Conservation (phyloP, 2,329 filamentous ascomycete species). For the Cercospora sesami region DNA sequence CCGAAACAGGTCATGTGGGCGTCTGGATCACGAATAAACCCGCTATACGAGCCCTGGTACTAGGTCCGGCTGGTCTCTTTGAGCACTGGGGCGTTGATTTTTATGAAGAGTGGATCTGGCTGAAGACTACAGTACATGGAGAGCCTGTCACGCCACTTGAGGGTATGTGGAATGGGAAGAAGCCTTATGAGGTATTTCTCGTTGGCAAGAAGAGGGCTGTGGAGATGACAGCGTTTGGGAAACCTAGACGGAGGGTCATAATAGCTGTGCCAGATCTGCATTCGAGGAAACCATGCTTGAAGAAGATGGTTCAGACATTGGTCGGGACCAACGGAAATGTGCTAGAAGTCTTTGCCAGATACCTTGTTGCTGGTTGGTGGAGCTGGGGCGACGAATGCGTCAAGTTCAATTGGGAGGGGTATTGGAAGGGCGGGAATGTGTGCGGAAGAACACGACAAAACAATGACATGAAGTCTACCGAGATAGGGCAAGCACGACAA, state of each 20-base stretch:
- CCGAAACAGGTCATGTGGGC: conserved; percentile 60
- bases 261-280: conserved; percentile 73
- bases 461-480: not conserved
- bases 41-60: conserved; percentile 54
- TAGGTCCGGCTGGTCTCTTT: conserved; percentile 62
- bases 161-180: conserved; percentile 59
- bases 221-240: not conserved
- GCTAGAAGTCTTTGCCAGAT: conserved; percentile 75
- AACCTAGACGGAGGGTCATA: conserved; percentile 58
- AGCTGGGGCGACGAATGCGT: conserved; percentile 74
- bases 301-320: conserved; percentile 58
- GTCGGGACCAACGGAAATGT: conserved; percentile 56
- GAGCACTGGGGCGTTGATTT: conserved; percentile 65
- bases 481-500: not conserved
- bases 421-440: conserved; percentile 44
- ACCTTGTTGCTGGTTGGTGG: conserved; percentile 74
- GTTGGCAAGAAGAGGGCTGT: conserved; percentile 49
- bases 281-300: conserved; percentile 74
- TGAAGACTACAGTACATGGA: conserved; percentile 68
- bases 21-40: conserved; percentile 78
- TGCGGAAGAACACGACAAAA: not conserved
- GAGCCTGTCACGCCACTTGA: conserved; percentile 64
- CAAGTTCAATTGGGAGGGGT: conserved; percentile 63
- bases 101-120: conserved; percentile 73
- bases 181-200: conserved; percentile 73